Base-by-base conservation (phyloP, 139 green algal genomes). In the Yamagishiella unicocca region DNA sequence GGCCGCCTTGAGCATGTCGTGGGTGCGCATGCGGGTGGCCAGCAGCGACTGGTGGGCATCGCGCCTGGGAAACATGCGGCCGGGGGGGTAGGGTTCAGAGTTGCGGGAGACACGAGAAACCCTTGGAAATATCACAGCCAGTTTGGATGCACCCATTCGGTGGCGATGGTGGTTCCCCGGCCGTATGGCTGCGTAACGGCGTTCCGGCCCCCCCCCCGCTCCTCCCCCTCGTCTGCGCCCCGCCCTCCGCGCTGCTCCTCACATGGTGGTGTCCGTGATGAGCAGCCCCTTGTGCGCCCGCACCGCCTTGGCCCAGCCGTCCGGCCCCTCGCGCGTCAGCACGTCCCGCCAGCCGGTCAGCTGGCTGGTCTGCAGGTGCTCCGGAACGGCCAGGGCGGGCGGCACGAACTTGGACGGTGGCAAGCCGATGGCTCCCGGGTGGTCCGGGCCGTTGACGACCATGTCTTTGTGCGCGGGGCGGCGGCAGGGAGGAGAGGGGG, bases 21-120 rank as follows among this genome's bases (percentile, higher is more conserved):
- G 90, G 1, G 95, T 98, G 87, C 96, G 94, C 90, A 98, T 95
- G 84, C 96, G 93, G 4, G 96, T 98, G 12, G 95, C 97, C 45
- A 99, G 92, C 66, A 98, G 90, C 29, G 91, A 96, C 91, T 99
- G 97, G 89, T 99, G 97, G 1, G 97, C 97, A 87, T 99, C 97
- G 31, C 97, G 86, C 68, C 83, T 82, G 84, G 31, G 55, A 19
- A 19, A 6, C 33, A 73, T 70, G 61, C 27, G 14, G 21, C 21
- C n/a, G 22, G 27, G 31, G 64, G 10, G 64, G 64, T n/a, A 55
- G 40, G 42, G 42, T n/a, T n/a, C n/a, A n/a, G n/a, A n/a, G n/a
- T n/a, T n/a, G n/a, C n/a, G n/a, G n/a, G n/a, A n/a, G n/a, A n/a
- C n/a, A n/a, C n/a, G n/a, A n/a, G n/a, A n/a, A n/a, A n/a, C n/a